phyloP scores from a whole-genome alignment of 2,329 filamentous ascomycete species.

The Diaporthe citri region DNA sequence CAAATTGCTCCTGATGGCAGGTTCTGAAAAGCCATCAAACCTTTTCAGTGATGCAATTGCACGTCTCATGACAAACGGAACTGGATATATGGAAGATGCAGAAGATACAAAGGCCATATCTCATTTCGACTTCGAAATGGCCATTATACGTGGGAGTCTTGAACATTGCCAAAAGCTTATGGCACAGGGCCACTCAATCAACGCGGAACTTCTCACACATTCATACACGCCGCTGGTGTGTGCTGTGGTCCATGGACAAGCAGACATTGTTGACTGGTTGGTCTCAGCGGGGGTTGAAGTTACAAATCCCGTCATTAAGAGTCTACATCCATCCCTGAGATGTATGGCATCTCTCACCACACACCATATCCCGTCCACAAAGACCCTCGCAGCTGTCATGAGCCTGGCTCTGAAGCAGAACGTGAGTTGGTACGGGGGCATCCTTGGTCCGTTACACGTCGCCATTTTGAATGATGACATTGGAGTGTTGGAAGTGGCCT shows the following conservation, averaged over 20 bases:
- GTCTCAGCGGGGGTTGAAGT: not conserved
- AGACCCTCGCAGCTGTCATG: not conserved
- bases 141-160: not conserved
- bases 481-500: not conserved
- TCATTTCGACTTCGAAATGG: not conserved
- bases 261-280: not conserved
- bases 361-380: fast-evolving
- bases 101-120: no score
- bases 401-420: not conserved
- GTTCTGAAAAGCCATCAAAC: not conserved
- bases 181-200: not conserved
- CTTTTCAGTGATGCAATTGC: fast-evolving
- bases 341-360: fast-evolving
- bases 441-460: not conserved
- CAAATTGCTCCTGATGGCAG: not conserved
- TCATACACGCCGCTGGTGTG: not conserved
- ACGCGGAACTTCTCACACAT: not conserved
- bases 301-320: fast-evolving
- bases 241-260: not conserved
- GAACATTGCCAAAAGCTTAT: fast-evolving
- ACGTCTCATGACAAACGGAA: not conserved
- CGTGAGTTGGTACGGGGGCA: not conserved
- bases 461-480: not conserved
- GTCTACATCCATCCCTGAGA: not conserved
- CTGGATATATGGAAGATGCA: fast-evolving